Evolutionary conservation across 164 flowering plant genomes (phyloP), one percentile per base, ranked within the genome.

Genomic region (Nelumbo lutea): DNA sequence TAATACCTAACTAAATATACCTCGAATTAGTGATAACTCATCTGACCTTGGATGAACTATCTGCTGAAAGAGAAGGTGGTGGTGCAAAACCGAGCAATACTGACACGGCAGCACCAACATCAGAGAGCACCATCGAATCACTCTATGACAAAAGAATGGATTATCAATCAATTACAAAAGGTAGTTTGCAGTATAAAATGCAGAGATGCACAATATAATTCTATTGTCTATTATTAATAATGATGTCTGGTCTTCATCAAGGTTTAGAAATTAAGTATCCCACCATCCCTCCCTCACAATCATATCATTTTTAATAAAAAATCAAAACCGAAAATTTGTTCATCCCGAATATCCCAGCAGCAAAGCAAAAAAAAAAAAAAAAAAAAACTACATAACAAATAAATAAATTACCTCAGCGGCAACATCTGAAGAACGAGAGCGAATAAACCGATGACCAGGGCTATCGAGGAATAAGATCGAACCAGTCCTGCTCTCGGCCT

Each of bases 51-150:
- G 83, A 68, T 55, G 97, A 87, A 68, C 91, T 78, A 56, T 79
- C 76, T 2, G 84, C 83, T 62, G 96, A 78, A 74, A 95, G 88
- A 1, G 87, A 79, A 70, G 84, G 68, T 62, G 91, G 80, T 46
- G 99, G 99, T 39, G 93, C 81, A 73, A 86, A 84, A 52, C 97
- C 99, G 77, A 95, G 96, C 84, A 92, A 83, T 68, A 90, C 84
- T 38, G 96, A 86, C 53, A 90, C 81, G 44, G 91, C 87, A 55
- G 98, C 95, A 77, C 86, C 85, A 76, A 89, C 85, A 70, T 95
- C 99, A 1, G 81, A 64, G 13, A 77, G 78, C 9, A 77, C 79
- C 79, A 95, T 68, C 13, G 84, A 65, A 59, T 68, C 71, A 42
- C 59, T 40, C 98, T 95, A 87, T 42, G 38, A 53, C 71, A 77